Evolutionary conservation across 768 basidiomycete genomes (phyloP).

Genomic region (Tulasnella sp.): DNA sequence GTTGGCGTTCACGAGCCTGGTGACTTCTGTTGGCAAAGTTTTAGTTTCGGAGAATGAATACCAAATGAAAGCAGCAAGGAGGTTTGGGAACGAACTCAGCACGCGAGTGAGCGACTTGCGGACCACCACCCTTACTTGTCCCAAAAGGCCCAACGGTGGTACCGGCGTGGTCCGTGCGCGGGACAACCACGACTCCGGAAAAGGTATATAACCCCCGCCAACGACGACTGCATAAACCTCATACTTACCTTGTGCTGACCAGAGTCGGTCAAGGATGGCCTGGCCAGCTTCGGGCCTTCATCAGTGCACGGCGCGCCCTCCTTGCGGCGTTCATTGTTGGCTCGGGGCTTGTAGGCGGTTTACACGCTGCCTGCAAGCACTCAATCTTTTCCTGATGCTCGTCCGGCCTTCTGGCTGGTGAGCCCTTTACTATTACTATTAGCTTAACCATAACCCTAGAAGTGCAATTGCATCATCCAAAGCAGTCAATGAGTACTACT

Average conservation of each 20-base stretch:
- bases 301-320: not conserved
- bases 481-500: too few species aligned
- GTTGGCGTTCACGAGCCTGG: too few species aligned
- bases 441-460: not conserved
- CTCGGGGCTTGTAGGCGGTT: not conserved
- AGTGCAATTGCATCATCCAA: too few species aligned
- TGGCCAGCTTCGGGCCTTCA: not conserved
- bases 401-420: not conserved
- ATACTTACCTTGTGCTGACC: constrained; percentile 4
- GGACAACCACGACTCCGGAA: not conserved
- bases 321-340: not conserved
- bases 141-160: not conserved
- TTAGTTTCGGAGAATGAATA: not conserved
- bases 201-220: not conserved
- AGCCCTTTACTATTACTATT: not conserved
- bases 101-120: not conserved
- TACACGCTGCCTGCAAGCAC: not conserved
- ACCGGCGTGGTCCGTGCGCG: not conserved
- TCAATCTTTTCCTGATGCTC: constrained; percentile 3
- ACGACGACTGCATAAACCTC: not conserved
- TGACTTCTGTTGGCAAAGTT: too few species aligned
- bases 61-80: too few species aligned
- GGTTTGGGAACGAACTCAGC: not conserved
- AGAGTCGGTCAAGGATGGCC: not conserved
- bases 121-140: not conserved